Evolutionary conservation across 2,329 filamentous ascomycete genomes (phyloP).

Genomic region (Trichoderma aggressivum): DNA sequence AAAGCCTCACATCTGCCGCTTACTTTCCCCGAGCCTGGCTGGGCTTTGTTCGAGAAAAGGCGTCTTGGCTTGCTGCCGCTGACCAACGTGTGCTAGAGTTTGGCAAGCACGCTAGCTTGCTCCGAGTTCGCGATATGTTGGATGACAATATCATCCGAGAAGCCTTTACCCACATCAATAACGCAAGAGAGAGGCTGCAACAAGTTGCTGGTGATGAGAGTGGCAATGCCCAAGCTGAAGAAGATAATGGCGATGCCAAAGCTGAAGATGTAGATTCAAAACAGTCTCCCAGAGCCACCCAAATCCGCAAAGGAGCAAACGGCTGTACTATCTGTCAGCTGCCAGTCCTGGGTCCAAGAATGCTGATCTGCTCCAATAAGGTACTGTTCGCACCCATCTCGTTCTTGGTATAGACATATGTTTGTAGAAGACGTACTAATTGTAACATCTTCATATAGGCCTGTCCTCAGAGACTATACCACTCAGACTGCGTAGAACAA

Average conservation of each 20-base stretch:
- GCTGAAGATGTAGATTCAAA: constrained; percentile 23
- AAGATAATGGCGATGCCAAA: constrained; percentile 18
- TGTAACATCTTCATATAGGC: constrained; percentile 30
- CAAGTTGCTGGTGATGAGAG: constrained; percentile 18
- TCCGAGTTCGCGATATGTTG: constrained; percentile 48
- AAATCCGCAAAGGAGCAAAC: constrained; percentile 41
- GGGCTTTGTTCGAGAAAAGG: constrained; percentile 49
- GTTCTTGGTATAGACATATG: background rate
- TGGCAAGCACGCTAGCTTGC: constrained; percentile 50
- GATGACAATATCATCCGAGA: constrained; percentile 42
- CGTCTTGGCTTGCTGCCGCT: constrained; percentile 49
- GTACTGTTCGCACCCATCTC: constrained; percentile 33
- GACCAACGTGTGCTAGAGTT: constrained; percentile 51
- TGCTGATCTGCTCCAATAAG: constrained; percentile 50
- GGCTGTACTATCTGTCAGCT: constrained; percentile 49
- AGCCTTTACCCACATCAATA: constrained; percentile 43
- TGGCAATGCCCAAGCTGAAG: constrained; percentile 7
- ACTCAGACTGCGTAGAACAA: constrained; percentile 44
- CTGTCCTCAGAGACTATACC: constrained; percentile 46
- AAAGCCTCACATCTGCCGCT: constrained; percentile 49
- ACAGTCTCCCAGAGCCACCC: constrained; percentile 33
- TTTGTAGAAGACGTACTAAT: background rate
- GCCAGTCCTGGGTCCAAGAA: constrained; percentile 45
- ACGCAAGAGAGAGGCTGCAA: constrained; percentile 35
- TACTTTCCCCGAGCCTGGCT: constrained; percentile 53